Base-by-base conservation (phyloP, 108 stramenopile genomes). In the Fragilaria radians region DNA sequence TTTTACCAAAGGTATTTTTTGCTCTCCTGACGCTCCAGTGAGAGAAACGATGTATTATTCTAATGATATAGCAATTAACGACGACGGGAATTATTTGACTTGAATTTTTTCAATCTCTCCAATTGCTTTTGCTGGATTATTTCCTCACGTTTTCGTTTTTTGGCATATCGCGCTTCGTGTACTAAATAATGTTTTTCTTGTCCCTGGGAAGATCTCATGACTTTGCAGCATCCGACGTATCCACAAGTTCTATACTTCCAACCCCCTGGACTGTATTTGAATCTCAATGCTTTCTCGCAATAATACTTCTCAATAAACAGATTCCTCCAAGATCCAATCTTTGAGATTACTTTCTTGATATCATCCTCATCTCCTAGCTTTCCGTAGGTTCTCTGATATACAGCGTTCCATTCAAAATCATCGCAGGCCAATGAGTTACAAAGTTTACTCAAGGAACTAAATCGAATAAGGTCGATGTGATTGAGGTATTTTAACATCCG, bases 271-370 rank as follows among this genome's bases (percentile, higher is more conserved):
- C 30, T 32, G 27, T 45, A 45, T 29, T 26, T 48, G 18, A 52
- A 64, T 19, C 33, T 7, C 27, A 64, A 28, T 42, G 5, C 34
- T 23, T 49, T 48, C 3, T 64, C 63, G 1, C 33, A 26, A 22
- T 21, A 29, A 28, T 9, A 64, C 27, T 64, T 64, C 19, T 64
- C 45, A 22, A 54, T 21, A 28, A 64, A 64, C 1, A 42, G 34
- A 1, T 34, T 2, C 33, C 50, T 64, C 63, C 63, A 64, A 1
- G 63, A 5, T n/a, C 1, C 34, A 45, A 42, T 27, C 49, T 2
- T 48, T 31, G 49, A 17, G n/a, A 51, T 24, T 32, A 19, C 7
- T 26, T 59, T 32, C 17, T 22, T 5, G 7, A 46, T 46, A 3
- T 46, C 4, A n/a, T 4, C 18, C 32, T 61, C 61, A 3, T 61